Percentiles rank a stretch among this genome's conserved stretches.
phyloP scores from a whole-genome alignment of 1,139 yeast genomes.

The Protomyces inouyei region DNA sequence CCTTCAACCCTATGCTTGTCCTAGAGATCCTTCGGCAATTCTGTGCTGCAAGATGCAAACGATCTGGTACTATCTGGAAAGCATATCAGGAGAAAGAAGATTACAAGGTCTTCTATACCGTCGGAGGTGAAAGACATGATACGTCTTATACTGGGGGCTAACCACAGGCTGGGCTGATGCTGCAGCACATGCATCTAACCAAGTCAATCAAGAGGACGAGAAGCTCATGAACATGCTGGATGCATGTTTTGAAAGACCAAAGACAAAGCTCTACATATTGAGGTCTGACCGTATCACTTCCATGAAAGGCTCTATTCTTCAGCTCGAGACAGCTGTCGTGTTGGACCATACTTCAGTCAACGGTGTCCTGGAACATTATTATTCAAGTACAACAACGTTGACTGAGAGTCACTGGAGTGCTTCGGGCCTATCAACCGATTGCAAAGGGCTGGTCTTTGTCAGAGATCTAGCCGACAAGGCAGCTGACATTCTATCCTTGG shows the following conservation, averaged over 20 bases:
- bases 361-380: not conserved
- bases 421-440: too few species aligned
- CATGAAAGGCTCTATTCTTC: too few species aligned
- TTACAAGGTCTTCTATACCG: not conserved
- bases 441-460: too few species aligned
- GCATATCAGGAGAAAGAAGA: conserved; percentile 7
- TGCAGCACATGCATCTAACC: not conserved
- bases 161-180: not conserved
- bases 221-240: not conserved
- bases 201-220: not conserved
- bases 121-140: not conserved
- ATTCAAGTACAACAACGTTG: too few species aligned
- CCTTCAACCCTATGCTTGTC: conserved; percentile 3
- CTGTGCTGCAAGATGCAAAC: not conserved
- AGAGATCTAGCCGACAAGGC: too few species aligned
- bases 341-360: not conserved
- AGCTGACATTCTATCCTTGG: too few species aligned
- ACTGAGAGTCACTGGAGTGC: too few species aligned
- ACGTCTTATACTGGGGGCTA: not conserved
- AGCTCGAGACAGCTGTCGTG: too few species aligned
- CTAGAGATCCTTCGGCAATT: not conserved
- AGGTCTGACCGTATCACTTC: not conserved
- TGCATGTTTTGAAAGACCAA: not conserved
- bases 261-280: not conserved
- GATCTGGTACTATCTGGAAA: not conserved